Conservation (phyloP, 2,329 filamentous ascomycete genomes). For the Penicillium aurantiogriseum region DNA sequence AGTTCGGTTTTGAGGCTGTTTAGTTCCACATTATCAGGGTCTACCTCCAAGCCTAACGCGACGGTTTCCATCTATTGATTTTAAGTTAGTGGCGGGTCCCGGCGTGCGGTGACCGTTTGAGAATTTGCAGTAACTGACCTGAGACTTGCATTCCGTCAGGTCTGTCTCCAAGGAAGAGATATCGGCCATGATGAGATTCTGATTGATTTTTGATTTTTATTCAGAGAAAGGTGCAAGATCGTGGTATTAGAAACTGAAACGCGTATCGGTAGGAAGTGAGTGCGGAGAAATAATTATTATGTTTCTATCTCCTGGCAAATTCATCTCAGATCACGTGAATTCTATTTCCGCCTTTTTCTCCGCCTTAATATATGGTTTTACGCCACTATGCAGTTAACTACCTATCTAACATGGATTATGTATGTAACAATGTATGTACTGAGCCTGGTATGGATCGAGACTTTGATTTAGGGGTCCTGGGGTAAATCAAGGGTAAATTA, state of each 20-base stretch:
- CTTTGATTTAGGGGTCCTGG: no score
- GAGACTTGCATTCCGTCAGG: slow-evolving; percentile 60
- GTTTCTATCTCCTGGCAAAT: background rate
- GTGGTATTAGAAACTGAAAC: background rate
- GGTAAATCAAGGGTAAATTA: background rate
- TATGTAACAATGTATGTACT: background rate
- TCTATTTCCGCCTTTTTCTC: background rate
- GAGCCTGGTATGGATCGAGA: background rate
- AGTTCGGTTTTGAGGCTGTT: slow-evolving; percentile 76
- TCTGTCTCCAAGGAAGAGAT: slow-evolving; percentile 48
- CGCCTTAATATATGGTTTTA: background rate
- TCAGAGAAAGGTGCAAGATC: background rate
- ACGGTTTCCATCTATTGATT: slow-evolving; percentile 71
- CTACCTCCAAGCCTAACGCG: slow-evolving; percentile 70
- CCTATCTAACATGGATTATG: background rate
- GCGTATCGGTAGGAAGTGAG: background rate
- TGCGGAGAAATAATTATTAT: background rate
- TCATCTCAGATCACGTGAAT: background rate
- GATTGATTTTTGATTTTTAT: background rate
- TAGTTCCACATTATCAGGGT: slow-evolving; percentile 77
- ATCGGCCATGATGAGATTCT: slow-evolving; percentile 39
- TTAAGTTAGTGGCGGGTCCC: slow-evolving; percentile 9
- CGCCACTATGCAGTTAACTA: background rate
- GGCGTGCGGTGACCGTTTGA: background rate
- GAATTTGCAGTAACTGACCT: slow-evolving; percentile 41